Evolutionary conservation across 306 rosid genomes (phyloP).

Genomic region (Echinosophora koreensis): DNA sequence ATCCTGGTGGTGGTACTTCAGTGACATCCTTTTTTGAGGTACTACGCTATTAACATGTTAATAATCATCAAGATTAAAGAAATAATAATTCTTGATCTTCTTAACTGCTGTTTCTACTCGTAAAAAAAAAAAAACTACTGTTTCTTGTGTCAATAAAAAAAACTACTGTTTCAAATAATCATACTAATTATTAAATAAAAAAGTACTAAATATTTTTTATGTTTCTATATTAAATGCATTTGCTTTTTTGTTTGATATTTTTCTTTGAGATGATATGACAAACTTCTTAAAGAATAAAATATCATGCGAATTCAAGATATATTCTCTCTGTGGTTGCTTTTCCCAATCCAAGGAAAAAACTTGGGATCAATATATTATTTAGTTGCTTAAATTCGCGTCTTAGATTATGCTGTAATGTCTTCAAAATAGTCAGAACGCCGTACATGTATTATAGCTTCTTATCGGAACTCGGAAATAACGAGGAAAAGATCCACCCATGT

Average conservation of each 20-base stretch:
- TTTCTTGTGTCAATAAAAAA: too few species aligned
- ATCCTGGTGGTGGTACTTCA: background rate
- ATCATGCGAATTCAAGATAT: background rate
- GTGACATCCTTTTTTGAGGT: background rate
- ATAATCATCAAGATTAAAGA: background rate
- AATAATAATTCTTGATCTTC: background rate
- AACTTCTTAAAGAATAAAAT: background rate
- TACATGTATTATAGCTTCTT: background rate
- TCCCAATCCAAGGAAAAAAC: background rate
- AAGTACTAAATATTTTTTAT: too few species aligned
- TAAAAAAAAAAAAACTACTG: too few species aligned
- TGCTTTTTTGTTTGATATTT: too few species aligned
- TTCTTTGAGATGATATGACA: background rate
- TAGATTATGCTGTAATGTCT: slow-evolving; percentile 17
- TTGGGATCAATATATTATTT: background rate
- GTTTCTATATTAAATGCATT: too few species aligned
- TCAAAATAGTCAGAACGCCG: slow-evolving; percentile 15
- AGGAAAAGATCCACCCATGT: slow-evolving; percentile 24
- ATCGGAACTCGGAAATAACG: slow-evolving; percentile 25
- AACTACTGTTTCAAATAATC: background rate
- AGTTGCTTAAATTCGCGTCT: background rate
- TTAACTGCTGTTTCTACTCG: background rate
- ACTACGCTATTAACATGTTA: background rate
- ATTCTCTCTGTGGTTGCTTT: slow-evolving; percentile 4
- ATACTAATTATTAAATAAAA: too few species aligned